Evolutionary conservation across 169 alveolate species (phyloP), one percentile per base, ranked within the genome.

Genomic region (Plasmodium vivax): DNA sequence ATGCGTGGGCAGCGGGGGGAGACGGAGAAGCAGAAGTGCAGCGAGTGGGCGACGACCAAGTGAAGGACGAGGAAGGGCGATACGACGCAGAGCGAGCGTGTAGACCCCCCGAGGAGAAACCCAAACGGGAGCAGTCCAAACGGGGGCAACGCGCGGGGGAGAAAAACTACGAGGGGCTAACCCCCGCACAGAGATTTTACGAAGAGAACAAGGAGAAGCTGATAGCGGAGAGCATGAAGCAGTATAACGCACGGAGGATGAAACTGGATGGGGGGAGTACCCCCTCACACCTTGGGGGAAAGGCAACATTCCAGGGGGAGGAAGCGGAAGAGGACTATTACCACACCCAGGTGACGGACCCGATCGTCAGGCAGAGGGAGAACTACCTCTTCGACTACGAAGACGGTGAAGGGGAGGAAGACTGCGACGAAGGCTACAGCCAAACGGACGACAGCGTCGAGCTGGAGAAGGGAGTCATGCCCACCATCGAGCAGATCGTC

Each of bases 371-470:
- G 73, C 97, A 93, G 51, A 72, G 83, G 19, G 96, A 96, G 47
- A 84, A 96, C 36, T 97, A 94, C 71, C 96, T 97, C 38, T 97
- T 98, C 96, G 98, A 96, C 83, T 96, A 95, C 84, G 95, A 94
- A 75, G 87, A 96, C 41, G 93, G 45, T 12, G 90, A 82, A 54
- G 73, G 80, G 32, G 27, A 75, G 2, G 19, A 47, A n/a, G 6
- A 16, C 27, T 41, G 80, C 30, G 38, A 75, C 2, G 23, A 74
- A 9, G 10, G 19, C 16, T 45, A 30, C 8, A 38, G 8, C 4
- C 38, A 83, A 14, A 81, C 3, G 56, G 91, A 96, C 16, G 94
- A 95, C 30, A 79, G 93, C 30, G 47, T 97, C 36, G 96, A 95
- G 56, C 75, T 97, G 36, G 87, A 80, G 45, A 95, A 96, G 84